Evolutionary conservation across 2,329 filamentous ascomycete species (phyloP), one percentile per base, ranked within the genome.

Genomic region (Stagonosporopsis tanaceti): DNA sequence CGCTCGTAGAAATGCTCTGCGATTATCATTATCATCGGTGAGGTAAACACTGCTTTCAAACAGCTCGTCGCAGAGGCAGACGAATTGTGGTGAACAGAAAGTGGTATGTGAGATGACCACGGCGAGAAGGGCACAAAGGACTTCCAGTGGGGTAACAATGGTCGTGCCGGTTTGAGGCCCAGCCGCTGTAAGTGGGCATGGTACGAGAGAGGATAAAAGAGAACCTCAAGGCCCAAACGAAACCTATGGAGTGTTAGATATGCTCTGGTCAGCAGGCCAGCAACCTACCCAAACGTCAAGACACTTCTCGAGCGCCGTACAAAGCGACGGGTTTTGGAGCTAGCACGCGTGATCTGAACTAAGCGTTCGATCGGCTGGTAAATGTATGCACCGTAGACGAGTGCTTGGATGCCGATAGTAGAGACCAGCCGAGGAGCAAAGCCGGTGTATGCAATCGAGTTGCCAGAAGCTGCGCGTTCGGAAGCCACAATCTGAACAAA

Each of bases 151-250:
- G 73, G 73, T 12, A 74, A 57, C 7, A 73, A 48, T 20, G 71
- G 71, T 20, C 53, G 62, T 38, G 70, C 64, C 35, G 72, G 62
- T 11, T 69, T 41, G 7, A 76, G 64, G 2, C 70, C 72, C 30
- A 76, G 57, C 27, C 69, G 60, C 62, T 75, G 73, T 20, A 76
- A 56, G 40, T 52, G 60, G 5, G 65, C 64, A 59, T 74, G 68
- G 40, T 76, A 73, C 6, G 63, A 64, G n/a, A 76, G 65, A 4
- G 74, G 72, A 53, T 68, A 76, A 48, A 71, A 70, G 3, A 70
- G 28, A 4, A 73, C 17, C 44, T 74, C 70, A 12, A 75, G 60
- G 11, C 56, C 53, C 22, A 72, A 32, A n/a, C 66, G 68, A 40
- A 74, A 60, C 22, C 73, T 76, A n/a, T 15, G 20, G 22, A 8